These are phyloP conservation scores for Umbelopsis sp. DNA, from an alignment of 192 early-diverging fungal species.

Conservation along the genomic window DNA sequence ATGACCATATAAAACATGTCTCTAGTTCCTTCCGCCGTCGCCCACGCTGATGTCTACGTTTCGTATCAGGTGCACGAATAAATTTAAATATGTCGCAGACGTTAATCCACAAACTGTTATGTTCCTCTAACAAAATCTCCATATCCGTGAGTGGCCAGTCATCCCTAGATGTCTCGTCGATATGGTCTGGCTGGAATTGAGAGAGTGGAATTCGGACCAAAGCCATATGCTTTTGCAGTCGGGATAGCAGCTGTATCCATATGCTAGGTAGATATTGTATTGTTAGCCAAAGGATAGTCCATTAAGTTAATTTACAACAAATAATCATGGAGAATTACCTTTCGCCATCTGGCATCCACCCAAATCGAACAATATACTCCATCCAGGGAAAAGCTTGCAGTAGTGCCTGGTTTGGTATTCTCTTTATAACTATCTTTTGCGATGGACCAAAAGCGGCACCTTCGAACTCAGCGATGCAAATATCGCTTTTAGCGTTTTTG, in stretches of 20 bases:
- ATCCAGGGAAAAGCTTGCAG: slow-evolving; percentile 64
- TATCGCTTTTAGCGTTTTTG: slow-evolving; percentile 52
- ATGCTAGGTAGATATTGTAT: slow-evolving; percentile 31
- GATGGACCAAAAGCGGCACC: slow-evolving; percentile 16
- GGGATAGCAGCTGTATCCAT: slow-evolving; percentile 60
- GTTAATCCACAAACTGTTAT: slow-evolving; percentile 61
- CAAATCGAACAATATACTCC: slow-evolving; percentile 68
- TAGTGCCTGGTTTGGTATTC: slow-evolving; percentile 40
- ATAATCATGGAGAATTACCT: slow-evolving; percentile 35
- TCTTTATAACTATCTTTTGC: slow-evolving; percentile 39
- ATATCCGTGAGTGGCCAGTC: slow-evolving; percentile 13
- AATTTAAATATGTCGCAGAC: slow-evolving; percentile 49
- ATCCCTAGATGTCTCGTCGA: not conserved
- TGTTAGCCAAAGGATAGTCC: no score
- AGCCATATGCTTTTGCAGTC: slow-evolving; percentile 52
- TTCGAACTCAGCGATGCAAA: slow-evolving; percentile 59
- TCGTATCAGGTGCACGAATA: slow-evolving; percentile 15
- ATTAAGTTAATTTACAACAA: not conserved
- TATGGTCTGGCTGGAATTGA: slow-evolving; percentile 32
- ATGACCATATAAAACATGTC: slow-evolving; percentile 52
- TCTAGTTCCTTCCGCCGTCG: not conserved
- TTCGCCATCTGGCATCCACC: slow-evolving; percentile 60
- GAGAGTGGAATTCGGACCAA: slow-evolving; percentile 51
- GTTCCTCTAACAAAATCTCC: slow-evolving; percentile 56
- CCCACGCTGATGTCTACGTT: not conserved